Conservation (phyloP, 192 early-diverging fungal species). For the Entomortierella parvispora region DNA sequence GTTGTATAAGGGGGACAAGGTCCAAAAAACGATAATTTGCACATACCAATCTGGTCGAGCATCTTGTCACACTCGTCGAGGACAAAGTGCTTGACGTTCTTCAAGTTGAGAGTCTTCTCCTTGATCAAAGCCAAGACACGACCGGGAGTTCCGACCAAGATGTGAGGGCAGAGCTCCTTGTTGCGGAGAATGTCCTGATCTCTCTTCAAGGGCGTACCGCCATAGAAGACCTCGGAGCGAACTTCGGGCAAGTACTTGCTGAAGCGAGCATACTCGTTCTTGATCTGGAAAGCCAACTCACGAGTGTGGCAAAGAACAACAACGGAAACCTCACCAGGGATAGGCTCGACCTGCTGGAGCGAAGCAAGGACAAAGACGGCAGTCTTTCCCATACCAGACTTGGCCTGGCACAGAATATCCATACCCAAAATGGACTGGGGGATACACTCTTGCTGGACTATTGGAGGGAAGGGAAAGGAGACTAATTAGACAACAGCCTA, state of each 20-base stretch:
- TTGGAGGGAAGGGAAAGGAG: background rate
- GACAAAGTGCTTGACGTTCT: constrained; percentile 95
- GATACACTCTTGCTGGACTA: constrained; percentile 98
- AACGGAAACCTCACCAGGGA: constrained; percentile 83
- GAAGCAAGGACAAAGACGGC: constrained; percentile 97
- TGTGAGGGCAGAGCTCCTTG: constrained; percentile 93
- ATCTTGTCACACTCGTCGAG: constrained; percentile 99
- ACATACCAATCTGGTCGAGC: constrained; percentile 89
- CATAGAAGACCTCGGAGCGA: constrained; percentile 94
- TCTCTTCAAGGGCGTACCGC: constrained; percentile 81
- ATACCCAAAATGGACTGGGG: constrained; percentile 96
- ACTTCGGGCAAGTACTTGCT: constrained; percentile 94
- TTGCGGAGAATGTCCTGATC: constrained; percentile 83
- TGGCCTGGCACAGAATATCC: constrained; percentile 98
- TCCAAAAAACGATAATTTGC: background rate
- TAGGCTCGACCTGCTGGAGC: constrained; percentile 91
- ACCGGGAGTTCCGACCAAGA: constrained; percentile 98
- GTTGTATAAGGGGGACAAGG: background rate
- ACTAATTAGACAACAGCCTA: background rate
- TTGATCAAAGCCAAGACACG: constrained; percentile 87
- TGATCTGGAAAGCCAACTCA: constrained; percentile 98
- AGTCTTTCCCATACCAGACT: constrained; percentile 99
- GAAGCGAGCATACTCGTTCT: constrained; percentile 96
- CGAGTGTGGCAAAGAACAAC: constrained; percentile 98
- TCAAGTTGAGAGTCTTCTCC: constrained; percentile 84